phyloP scores from a whole-genome alignment of 345 rosid genomes.

The Eucalyptus sp. region DNA sequence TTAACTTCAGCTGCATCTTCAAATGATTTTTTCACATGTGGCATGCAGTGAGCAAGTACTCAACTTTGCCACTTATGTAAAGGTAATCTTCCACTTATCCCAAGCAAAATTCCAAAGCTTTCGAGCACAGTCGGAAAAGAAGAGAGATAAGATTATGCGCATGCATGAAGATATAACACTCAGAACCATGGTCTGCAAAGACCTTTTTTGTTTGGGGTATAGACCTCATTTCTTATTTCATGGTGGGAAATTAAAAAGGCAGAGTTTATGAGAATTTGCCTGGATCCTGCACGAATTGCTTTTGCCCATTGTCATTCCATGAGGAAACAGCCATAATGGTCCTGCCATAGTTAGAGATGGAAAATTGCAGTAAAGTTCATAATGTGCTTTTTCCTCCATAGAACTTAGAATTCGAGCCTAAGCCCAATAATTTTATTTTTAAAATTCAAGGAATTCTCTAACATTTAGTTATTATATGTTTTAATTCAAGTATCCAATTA shows the following conservation, averaged over 20 bases:
- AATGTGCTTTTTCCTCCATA: neutral
- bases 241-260: neutral
- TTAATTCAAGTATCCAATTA: neutral
- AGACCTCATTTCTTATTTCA: neutral
- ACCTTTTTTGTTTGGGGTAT: neutral
- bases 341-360: conserved; percentile 27
- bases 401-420: neutral
- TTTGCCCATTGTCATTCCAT: conserved; percentile 99
- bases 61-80: neutral
- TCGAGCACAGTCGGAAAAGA: neutral
- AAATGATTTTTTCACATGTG: neutral
- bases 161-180: neutral
- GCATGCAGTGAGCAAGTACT: neutral
- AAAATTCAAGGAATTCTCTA: neutral
- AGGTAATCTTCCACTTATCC: neutral
- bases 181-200: neutral
- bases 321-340: conserved; percentile 99
- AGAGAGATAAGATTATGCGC: neutral
- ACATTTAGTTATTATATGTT: neutral
- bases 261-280: conserved; percentile 33
- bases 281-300: conserved; percentile 93
- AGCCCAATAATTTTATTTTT: neutral
- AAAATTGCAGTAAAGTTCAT: neutral
- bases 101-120: neutral
- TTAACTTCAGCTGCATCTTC: neutral